Evolutionary conservation across 805 yeast species (phyloP).

Genomic region (Schwanniomyces sp.): DNA sequence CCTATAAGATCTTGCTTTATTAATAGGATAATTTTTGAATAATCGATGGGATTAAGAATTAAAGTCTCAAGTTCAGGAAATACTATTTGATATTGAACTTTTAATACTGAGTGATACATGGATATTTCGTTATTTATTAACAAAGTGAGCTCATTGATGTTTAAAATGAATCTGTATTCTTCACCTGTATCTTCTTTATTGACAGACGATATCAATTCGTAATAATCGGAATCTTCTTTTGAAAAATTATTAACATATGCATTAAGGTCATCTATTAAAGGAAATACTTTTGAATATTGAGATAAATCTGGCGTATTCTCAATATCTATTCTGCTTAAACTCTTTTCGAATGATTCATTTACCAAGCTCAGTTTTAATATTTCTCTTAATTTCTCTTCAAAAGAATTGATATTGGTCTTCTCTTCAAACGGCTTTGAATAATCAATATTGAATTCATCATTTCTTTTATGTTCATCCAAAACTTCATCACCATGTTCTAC

Average conservation of each 20-base stretch:
- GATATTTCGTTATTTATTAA: constrained; percentile 56
- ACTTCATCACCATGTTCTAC: constrained; percentile 7
- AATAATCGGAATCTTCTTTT: constrained; percentile 27
- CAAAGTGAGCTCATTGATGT: constrained; percentile 54
- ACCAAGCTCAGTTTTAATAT: constrained; percentile 7
- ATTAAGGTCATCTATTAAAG: constrained; percentile 23
- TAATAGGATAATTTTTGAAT: constrained; percentile 49
- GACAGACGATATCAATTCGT: constrained; percentile 28
- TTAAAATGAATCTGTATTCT: constrained; percentile 52
- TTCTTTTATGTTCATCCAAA: constrained; percentile 5
- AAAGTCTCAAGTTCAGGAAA: constrained; percentile 73
- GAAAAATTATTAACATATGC: constrained; percentile 17
- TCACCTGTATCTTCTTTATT: constrained; percentile 27
- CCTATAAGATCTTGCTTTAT: constrained; percentile 49
- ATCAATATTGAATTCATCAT: background rate
- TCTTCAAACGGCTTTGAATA: background rate
- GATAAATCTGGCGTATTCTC: constrained; percentile 17
- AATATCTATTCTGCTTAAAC: constrained; percentile 19
- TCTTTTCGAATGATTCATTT: constrained; percentile 10
- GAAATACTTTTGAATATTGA: constrained; percentile 19
- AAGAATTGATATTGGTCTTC: constrained; percentile 6
- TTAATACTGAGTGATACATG: constrained; percentile 48
- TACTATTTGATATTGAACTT: constrained; percentile 52
- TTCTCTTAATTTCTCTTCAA: constrained; percentile 13
- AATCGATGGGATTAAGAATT: constrained; percentile 61